Conservation (phyloP, 805 yeast species). For the Saturnispora kantuleensis region DNA sequence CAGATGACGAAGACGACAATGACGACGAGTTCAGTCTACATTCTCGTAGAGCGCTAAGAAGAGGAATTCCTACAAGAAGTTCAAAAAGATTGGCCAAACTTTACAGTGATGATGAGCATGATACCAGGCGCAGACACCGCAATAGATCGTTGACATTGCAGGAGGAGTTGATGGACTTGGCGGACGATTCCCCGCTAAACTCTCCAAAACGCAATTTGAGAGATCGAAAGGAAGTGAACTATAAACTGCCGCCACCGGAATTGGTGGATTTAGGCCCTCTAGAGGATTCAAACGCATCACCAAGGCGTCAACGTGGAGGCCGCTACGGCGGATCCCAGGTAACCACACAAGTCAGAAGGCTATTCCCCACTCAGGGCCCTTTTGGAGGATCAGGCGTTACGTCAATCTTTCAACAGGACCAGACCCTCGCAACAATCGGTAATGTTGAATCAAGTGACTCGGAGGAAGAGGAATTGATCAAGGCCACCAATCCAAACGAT, state of each 20-base stretch:
- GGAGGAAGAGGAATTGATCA: constrained; percentile 34
- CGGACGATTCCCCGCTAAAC: constrained; percentile 43
- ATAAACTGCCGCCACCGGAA: constrained; percentile 77
- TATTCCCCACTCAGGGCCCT: constrained; percentile 94
- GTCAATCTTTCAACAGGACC: constrained; percentile 56
- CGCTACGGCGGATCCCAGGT: constrained; percentile 17
- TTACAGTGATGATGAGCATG: constrained; percentile 11
- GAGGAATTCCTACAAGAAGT: constrained; percentile 8
- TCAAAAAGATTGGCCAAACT: constrained; percentile 12
- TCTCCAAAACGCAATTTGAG: constrained; percentile 46
- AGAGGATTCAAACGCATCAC: constrained; percentile 19
- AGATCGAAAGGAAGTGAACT: constrained; percentile 65
- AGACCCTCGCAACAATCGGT: constrained; percentile 28
- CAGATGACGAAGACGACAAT: neutral
- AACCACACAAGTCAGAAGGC: constrained; percentile 45
- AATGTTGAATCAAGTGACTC: constrained; percentile 36
- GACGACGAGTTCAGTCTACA: neutral
- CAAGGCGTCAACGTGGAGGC: constrained; percentile 21
- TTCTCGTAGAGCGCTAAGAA: constrained; percentile 6
- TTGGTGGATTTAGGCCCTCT: constrained; percentile 30
- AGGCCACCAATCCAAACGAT: constrained; percentile 27
- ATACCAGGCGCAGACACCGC: neutral
- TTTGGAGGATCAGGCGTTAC: constrained; percentile 94
- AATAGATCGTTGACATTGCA: constrained; percentile 31
- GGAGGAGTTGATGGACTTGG: constrained; percentile 57